phyloP scores from a whole-genome alignment of 2,329 filamentous ascomycete genomes.

The Hysterium pulicare region DNA sequence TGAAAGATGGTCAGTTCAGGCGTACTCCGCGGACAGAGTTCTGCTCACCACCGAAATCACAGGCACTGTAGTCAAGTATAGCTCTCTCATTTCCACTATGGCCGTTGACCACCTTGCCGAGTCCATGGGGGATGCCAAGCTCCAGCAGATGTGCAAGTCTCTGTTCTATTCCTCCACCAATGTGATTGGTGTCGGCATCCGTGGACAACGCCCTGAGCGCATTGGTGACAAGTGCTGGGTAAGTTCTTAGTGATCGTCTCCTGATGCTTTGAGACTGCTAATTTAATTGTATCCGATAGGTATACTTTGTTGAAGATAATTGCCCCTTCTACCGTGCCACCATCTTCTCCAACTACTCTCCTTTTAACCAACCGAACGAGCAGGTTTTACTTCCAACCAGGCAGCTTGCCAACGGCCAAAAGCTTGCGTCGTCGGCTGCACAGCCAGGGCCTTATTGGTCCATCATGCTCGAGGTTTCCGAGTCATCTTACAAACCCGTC shows the following conservation, averaged over 20 bases:
- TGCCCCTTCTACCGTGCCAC: conserved; percentile 97
- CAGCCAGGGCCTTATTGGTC: conserved; percentile 94
- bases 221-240: conserved; percentile 98
- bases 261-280: too few relatives aligned
- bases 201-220: conserved; percentile 79
- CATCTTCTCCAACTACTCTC: conserved; percentile 98
- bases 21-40: too few relatives aligned
- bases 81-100: conserved; percentile 90
- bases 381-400: conserved; percentile 77
- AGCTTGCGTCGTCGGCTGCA: conserved; percentile 64
- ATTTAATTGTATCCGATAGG: too few relatives aligned
- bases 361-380: conserved; percentile 82
- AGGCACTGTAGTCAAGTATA: conserved; percentile 83
- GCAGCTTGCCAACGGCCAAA: conserved; percentile 76
- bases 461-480: conserved; percentile 94
- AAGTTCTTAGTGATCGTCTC: conserved; percentile 38
- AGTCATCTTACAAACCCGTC: conserved; percentile 88
- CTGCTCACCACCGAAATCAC: too few relatives aligned
- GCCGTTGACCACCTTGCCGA: conserved; percentile 79
- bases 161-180: conserved; percentile 93
- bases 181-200: conserved; percentile 88
- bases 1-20: too few relatives aligned
- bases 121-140: conserved; percentile 77
- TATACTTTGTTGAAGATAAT: conserved; percentile 96
- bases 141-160: conserved; percentile 72